These are phyloP conservation scores for Coemansia sp. DNA, from an alignment of 192 early-diverging fungal species.

Conservation along the genomic window DNA sequence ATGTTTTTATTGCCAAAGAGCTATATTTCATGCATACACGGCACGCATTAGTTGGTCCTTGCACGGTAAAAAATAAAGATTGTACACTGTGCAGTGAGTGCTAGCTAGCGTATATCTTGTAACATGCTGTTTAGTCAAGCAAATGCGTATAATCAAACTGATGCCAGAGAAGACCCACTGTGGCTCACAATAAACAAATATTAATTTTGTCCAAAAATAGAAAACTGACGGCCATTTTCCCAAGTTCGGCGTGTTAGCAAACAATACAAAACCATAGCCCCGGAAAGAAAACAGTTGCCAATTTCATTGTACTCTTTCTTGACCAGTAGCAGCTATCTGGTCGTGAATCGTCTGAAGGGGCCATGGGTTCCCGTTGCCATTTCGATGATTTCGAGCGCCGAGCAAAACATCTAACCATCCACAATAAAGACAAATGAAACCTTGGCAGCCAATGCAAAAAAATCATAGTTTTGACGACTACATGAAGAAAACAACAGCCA, in stretches of 20 bases:
- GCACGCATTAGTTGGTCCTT: no score
- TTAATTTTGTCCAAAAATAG: slow-evolving; percentile 5
- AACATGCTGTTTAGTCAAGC: neutral
- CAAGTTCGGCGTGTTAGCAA: neutral
- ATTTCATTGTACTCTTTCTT: neutral
- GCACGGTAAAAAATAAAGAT: no score
- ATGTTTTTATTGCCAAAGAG: neutral
- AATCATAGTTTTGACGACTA: no score
- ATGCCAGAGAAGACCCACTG: neutral
- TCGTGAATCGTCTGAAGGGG: neutral
- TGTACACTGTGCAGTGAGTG: no score
- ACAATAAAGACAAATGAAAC: no score
- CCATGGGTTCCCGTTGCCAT: no score
- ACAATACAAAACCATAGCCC: neutral
- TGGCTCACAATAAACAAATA: neutral
- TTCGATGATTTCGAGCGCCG: no score
- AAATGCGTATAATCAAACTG: neutral
- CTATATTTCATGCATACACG: no score
- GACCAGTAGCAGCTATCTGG: neutral
- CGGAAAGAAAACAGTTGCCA: neutral
- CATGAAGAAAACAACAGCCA: no score
- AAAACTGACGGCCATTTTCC: neutral
- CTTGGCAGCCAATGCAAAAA: no score
- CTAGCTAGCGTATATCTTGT: neutral
- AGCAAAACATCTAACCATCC: no score